Evolutionary conservation across 352 stramenopile genomes (phyloP), one percentile per base, ranked within the genome.

Genomic region (Globisporangium orthogonon): DNA sequence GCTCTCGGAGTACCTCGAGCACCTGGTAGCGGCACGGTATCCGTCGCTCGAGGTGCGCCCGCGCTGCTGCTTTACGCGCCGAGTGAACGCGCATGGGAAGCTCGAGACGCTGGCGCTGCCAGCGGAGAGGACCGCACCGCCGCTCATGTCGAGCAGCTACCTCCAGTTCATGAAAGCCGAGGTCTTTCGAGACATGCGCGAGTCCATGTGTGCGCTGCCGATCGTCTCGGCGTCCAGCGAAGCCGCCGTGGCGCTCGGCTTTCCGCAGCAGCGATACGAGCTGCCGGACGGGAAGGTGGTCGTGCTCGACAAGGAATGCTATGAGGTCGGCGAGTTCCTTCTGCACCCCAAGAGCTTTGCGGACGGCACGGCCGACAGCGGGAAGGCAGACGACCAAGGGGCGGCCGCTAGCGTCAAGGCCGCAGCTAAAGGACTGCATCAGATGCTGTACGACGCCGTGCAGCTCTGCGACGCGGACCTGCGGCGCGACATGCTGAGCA

Each of bases 391-490:
- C 14, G 58, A 76, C 40, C 76, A 76, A 88, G 52, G 66, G 82
- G 52, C 66, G 75, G 69, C 69, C 0, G 73, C 67, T 11, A 73
- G 74, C 17, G 66, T 61, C 2, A 83, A 79, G 52, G 73, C 74
- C 2, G 54, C 78, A 7, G 67, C 72, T 33, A 93, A 92, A 61
- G 82, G 82, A 0, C 61, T 95, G 49, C 72, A 88, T 46, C 61
- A 65, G 11, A 95, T 94, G 86, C 56, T 94, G 0, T 92, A 95
- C 57, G 84, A 93, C 50, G 80, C 83, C 2, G 82, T 94, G 45
- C 81, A 95, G 49, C 62, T 85, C 37, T 93, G 83, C 33, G 86
- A 96, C 54, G 79, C 80, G 9, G 87, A 96, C 50, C 29, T 94
- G 50, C 79, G 87, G 7, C 73, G 83, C 56, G 87, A 96, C 55